Percentiles rank a stretch among this genome's conserved stretches.
Evolutionary conservation across 108 stramenopile species (phyloP).

Genomic region (Chaetoceros tenuissimus): DNA sequence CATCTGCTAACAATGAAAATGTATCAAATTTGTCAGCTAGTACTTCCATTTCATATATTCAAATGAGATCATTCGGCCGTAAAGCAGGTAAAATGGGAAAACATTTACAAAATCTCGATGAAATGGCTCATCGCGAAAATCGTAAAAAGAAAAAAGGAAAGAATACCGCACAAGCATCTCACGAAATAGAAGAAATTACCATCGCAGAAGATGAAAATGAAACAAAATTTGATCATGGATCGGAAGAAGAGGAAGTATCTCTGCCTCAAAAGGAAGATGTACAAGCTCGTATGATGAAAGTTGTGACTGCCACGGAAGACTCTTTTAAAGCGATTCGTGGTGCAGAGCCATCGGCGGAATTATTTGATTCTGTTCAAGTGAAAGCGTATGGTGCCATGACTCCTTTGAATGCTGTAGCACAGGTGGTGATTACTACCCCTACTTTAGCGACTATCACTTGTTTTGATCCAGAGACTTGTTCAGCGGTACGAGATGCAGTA

Average conservation of each 20-base stretch:
- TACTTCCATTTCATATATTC: too few species aligned
- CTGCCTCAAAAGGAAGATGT: conserved; percentile 55
- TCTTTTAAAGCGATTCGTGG: conserved; percentile 70
- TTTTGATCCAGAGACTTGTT: conserved; percentile 73
- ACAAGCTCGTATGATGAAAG: conserved; percentile 46
- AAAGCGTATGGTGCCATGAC: conserved; percentile 64
- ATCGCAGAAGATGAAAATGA: conserved; percentile 26
- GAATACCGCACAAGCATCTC: conserved; percentile 32
- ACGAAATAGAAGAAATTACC: neutral
- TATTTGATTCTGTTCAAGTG: conserved; percentile 71
- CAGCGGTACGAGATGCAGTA: conserved; percentile 66
- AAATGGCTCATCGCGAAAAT: conserved; percentile 48
- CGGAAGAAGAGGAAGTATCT: conserved; percentile 24
- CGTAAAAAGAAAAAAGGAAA: conserved; percentile 70
- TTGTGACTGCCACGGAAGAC: conserved; percentile 45
- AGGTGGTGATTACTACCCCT: conserved; percentile 76
- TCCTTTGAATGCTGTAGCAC: conserved; percentile 63
- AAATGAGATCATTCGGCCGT: conserved; percentile 25
- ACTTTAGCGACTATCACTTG: conserved; percentile 71
- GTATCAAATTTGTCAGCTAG: too few species aligned
- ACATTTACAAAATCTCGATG: conserved; percentile 50
- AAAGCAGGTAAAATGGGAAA: conserved; percentile 60
- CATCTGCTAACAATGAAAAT: too few species aligned
- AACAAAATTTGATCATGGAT: conserved; percentile 23
- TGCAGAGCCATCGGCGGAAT: conserved; percentile 73